Evolutionary conservation across 352 stramenopile species (phyloP).

Genomic region (Pythium graminicola): DNA sequence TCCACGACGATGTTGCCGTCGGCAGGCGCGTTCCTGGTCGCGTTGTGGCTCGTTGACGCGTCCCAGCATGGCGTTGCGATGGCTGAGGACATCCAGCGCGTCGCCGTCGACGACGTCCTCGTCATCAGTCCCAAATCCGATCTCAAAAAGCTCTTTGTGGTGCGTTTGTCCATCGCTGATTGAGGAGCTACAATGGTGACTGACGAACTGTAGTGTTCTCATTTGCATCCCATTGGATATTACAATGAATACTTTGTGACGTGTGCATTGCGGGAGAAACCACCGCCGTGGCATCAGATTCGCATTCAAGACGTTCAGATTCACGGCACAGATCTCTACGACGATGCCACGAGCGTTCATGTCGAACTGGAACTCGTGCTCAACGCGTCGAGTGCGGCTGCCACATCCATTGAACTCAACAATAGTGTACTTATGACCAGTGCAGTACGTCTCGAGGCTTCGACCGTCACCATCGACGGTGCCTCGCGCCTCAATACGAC

Average conservation of each 20-base stretch:
- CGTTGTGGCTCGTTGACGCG: too few species aligned
- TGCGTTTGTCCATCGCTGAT: neutral
- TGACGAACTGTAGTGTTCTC: slow-evolving; percentile 39
- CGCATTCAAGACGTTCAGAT: slow-evolving; percentile 36
- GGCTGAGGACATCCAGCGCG: neutral
- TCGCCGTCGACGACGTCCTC: slow-evolving; percentile 23
- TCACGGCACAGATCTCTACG: slow-evolving; percentile 26
- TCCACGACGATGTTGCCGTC: too few species aligned
- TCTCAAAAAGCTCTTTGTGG: slow-evolving; percentile 17
- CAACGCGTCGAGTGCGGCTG: slow-evolving; percentile 14
- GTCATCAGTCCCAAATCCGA: slow-evolving; percentile 38
- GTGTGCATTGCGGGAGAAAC: slow-evolving; percentile 36
- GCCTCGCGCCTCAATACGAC: slow-evolving; percentile 50
- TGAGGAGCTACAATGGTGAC: neutral
- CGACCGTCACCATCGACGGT: slow-evolving; percentile 36
- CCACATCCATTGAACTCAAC: slow-evolving; percentile 28
- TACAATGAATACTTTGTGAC: slow-evolving; percentile 83
- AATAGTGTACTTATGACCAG: slow-evolving; percentile 53
- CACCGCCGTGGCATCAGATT: slow-evolving; percentile 28
- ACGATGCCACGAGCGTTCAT: slow-evolving; percentile 9
- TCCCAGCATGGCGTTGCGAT: too few species aligned
- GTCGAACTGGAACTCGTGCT: slow-evolving; percentile 16
- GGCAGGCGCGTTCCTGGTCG: too few species aligned
- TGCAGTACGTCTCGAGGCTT: slow-evolving; percentile 50
- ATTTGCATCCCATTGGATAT: slow-evolving; percentile 52